A percentile compares a stretch with the other conserved stretches of the same genome.
Evolutionary conservation across 2,329 filamentous ascomycete genomes (phyloP).

Genomic region (Talaromyces sp.): DNA sequence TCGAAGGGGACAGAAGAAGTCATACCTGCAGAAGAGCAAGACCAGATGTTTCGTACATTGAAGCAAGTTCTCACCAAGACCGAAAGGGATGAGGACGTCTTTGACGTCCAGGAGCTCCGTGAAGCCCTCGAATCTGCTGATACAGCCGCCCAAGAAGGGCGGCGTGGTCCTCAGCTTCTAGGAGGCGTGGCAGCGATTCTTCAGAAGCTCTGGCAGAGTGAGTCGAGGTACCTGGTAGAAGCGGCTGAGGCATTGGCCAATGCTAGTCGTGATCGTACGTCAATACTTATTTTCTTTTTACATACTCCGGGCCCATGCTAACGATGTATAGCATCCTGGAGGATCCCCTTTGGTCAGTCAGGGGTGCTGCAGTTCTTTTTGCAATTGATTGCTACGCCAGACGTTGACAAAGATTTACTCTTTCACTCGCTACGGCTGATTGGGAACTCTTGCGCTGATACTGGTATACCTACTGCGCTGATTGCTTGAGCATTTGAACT

Average conservation of each 20-base stretch:
- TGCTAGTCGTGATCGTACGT: slow-evolving; percentile 42
- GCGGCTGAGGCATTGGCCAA: slow-evolving; percentile 41
- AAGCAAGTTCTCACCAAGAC: slow-evolving; percentile 26
- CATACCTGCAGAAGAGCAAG: slow-evolving; percentile 27
- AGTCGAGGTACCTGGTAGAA: slow-evolving; percentile 33
- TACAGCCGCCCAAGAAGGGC: slow-evolving; percentile 23
- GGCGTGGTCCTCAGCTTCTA: slow-evolving; percentile 24
- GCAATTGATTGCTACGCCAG: slow-evolving; percentile 33
- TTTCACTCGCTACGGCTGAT: slow-evolving; percentile 42
- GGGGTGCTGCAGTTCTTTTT: slow-evolving; percentile 44
- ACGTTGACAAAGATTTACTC: slow-evolving; percentile 30
- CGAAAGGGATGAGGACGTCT: slow-evolving; percentile 23
- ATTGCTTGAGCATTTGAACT: slow-evolving; percentile 4
- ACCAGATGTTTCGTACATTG: slow-evolving; percentile 34
- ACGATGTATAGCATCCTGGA: slow-evolving; percentile 36
- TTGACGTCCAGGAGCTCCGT: slow-evolving; percentile 29
- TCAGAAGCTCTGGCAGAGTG: slow-evolving; percentile 35
- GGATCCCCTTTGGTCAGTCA: slow-evolving; percentile 36
- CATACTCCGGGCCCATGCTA: slow-evolving; percentile 8
- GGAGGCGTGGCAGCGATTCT: slow-evolving; percentile 30
- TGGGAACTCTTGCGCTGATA: slow-evolving; percentile 47
- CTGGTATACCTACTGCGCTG: slow-evolving; percentile 26
- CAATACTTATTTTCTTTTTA: slow-evolving; percentile 8
- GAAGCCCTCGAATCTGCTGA: slow-evolving; percentile 31
- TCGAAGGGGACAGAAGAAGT: slow-evolving; percentile 18